A percentile compares a stretch with the other conserved stretches of the same genome.
Evolutionary conservation across 2,329 filamentous ascomycete genomes (phyloP).

Genomic region (Scytalidium sp.): DNA sequence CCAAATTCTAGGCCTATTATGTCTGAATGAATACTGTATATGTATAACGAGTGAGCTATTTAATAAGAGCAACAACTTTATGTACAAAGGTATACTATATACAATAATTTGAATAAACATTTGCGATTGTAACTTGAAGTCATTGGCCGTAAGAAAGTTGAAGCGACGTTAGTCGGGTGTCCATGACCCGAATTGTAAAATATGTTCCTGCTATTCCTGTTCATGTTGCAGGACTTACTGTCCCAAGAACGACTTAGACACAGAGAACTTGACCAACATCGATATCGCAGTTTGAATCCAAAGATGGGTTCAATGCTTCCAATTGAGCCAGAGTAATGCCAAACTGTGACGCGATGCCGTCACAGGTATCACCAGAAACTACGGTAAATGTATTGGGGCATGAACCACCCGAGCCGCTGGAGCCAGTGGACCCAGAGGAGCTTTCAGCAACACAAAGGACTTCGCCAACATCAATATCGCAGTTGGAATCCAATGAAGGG

Average conservation of each 20-base stretch:
- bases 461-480: slow-evolving; percentile 1
- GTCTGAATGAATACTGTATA: too few relatives aligned
- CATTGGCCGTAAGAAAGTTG: too few relatives aligned
- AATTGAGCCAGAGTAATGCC: slow-evolving; percentile 3
- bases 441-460: background rate
- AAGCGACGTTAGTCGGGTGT: too few relatives aligned
- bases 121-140: too few relatives aligned
- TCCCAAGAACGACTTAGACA: too few relatives aligned
- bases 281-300: background rate
- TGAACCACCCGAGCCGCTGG: background rate
- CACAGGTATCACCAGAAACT: slow-evolving; percentile 1
- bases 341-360: slow-evolving; percentile 1
- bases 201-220: too few relatives aligned
- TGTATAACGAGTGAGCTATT: too few relatives aligned
- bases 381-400: slow-evolving; percentile 3
- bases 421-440: background rate
- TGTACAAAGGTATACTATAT: background rate
- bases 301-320: background rate
- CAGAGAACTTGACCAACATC: background rate
- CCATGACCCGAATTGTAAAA: too few relatives aligned
- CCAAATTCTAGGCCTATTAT: too few relatives aligned
- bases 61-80: too few relatives aligned
- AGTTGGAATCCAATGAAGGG: slow-evolving; percentile 3
- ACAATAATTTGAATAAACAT: background rate
- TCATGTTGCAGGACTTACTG: too few relatives aligned